Evolutionary conservation across 148 eudicot species (phyloP).

Genomic region (Selenicereus undatus): DNA sequence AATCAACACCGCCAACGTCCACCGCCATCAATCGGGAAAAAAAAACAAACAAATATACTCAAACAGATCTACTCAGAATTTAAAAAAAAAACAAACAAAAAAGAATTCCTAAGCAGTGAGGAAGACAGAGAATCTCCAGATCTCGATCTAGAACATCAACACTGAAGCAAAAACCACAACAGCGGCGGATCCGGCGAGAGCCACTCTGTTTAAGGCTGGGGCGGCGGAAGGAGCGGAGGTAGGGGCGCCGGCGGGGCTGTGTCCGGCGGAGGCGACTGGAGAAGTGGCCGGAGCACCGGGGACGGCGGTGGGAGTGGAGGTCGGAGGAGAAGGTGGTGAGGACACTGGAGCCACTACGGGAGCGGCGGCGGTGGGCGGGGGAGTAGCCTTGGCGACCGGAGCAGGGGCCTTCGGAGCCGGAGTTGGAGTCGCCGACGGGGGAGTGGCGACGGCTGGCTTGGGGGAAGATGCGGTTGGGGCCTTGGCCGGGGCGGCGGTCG

Average conservation of each 20-base stretch:
- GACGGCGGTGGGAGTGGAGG: not conserved
- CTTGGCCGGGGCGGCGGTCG: constrained; percentile 33
- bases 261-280: not conserved
- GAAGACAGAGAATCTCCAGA: constrained; percentile 10
- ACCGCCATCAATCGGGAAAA: constrained; percentile 15
- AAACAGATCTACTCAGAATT: not conserved
- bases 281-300: not conserved
- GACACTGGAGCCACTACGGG: constrained; percentile 3
- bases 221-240: not conserved
- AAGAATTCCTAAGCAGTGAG: constrained; percentile 3
- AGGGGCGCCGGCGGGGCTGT: constrained; percentile 4
- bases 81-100: not conserved
- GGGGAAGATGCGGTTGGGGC: constrained; percentile 28
- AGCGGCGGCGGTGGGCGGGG: constrained; percentile 26
- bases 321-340: constrained; percentile 7
- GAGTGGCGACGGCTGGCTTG: constrained; percentile 19
- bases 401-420: constrained; percentile 24
- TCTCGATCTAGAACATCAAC: constrained; percentile 47
- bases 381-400: constrained; percentile 19
- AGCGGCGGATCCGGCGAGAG: constrained; percentile 42
- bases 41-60: constrained; percentile 19
- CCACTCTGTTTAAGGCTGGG: constrained; percentile 31
- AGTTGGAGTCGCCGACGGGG: constrained; percentile 20
- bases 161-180: constrained; percentile 33
- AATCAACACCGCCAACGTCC: constrained; percentile 16